phyloP scores from a whole-genome alignment of 2,329 filamentous ascomycete species.

The Pseudogymnoascus sp. region DNA sequence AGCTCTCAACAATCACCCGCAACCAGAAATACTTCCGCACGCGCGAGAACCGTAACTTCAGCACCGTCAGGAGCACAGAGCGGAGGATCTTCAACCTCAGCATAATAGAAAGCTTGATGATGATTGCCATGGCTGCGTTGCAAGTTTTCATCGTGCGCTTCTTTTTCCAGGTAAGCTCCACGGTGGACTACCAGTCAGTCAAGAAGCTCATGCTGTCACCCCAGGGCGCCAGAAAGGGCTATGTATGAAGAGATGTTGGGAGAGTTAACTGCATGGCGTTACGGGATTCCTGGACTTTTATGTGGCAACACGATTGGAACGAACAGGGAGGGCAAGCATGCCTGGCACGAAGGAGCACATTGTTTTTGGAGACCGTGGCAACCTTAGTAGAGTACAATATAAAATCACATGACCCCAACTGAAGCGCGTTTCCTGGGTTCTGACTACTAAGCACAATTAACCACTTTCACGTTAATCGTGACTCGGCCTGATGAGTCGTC shows the following conservation, averaged over 20 bases:
- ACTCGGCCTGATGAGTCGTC: no score
- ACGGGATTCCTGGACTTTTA: slow-evolving; percentile 20
- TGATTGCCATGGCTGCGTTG: slow-evolving; percentile 88
- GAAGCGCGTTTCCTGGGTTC: neutral
- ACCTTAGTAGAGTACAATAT: slow-evolving; percentile 7
- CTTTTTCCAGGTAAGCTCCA: slow-evolving; percentile 77
- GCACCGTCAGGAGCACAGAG: slow-evolving; percentile 94
- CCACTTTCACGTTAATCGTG: neutral
- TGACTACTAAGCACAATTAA: neutral
- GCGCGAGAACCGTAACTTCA: slow-evolving; percentile 97
- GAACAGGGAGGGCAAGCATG: slow-evolving; percentile 3
- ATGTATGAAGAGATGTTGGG: slow-evolving; percentile 45
- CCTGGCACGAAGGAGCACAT: neutral
- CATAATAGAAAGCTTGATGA: slow-evolving; percentile 83
- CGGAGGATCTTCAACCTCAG: slow-evolving; percentile 95
- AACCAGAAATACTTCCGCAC: slow-evolving; percentile 99
- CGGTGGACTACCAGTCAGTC: neutral
- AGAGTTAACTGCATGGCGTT: slow-evolving; percentile 15
- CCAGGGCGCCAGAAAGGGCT: slow-evolving; percentile 61
- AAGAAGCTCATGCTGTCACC: slow-evolving; percentile 18
- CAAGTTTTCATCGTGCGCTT: slow-evolving; percentile 97
- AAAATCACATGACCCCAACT: slow-evolving; percentile 4
- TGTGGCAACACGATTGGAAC: slow-evolving; percentile 12
- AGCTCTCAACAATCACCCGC: slow-evolving; percentile 86
- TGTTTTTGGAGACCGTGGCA: neutral